A percentile compares a stretch with the other conserved stretches of the same genome.
phyloP scores from a whole-genome alignment of 495 filamentous ascomycete genomes.

The Corynascus novoguineensis region DNA sequence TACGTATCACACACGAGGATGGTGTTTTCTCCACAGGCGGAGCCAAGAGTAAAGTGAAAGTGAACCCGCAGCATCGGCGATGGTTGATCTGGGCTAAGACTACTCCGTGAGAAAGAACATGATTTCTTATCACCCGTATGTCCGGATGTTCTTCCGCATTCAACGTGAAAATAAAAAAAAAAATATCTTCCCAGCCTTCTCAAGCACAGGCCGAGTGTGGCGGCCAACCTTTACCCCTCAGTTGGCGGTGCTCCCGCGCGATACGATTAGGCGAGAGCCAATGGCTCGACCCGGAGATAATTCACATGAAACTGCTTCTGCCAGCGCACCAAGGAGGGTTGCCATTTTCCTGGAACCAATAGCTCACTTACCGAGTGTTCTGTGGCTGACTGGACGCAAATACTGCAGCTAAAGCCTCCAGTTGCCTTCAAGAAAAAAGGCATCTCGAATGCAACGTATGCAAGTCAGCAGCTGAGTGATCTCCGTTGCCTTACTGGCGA shows the following conservation, averaged over 20 bases:
- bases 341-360: constrained; percentile 4
- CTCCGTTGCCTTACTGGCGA: neutral
- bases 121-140: no score
- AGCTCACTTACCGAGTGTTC: neutral
- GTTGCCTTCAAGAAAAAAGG: neutral
- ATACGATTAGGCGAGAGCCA: constrained; percentile 15
- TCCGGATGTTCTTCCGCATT: no score
- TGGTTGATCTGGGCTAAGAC: no score
- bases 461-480: constrained; percentile 10
- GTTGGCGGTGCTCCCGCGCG: neutral
- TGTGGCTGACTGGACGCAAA: neutral
- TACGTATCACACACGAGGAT: no score
- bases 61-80: no score
- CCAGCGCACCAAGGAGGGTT: constrained; percentile 33
- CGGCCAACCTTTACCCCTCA: neutral
- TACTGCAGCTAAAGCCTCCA: neutral
- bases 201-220: neutral
- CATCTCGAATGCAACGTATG: neutral
- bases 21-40: no score
- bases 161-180: neutral
- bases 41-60: no score
- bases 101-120: no score
- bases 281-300: constrained; percentile 7
- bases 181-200: neutral
- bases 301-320: constrained; percentile 26